These are phyloP conservation scores for Colletotrichum sp. DNA, from an alignment of 2,329 filamentous ascomycete species.

Conservation along the genomic window DNA sequence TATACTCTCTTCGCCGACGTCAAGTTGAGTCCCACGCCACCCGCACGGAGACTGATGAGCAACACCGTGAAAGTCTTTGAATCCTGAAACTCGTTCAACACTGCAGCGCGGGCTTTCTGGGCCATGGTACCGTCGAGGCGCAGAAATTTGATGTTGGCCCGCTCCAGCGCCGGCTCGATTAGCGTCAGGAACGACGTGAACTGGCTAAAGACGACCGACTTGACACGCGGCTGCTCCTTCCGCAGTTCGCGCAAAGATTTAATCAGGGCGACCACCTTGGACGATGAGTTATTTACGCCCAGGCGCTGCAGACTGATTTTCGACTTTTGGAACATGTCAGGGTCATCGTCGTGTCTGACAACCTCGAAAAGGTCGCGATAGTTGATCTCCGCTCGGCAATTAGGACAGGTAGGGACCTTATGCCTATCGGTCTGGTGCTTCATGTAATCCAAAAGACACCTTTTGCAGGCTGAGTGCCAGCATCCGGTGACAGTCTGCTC, in stretches of 20 bases:
- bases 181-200: conserved; percentile 96
- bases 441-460: conserved; percentile 89
- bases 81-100: conserved; percentile 75
- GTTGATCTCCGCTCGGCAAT: conserved; percentile 84
- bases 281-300: conserved; percentile 73
- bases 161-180: conserved; percentile 79
- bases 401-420: conserved; percentile 83
- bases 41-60: conserved; percentile 84
- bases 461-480: conserved; percentile 97
- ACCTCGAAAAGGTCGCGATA: conserved; percentile 91
- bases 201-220: conserved; percentile 94
- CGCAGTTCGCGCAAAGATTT: conserved; percentile 74
- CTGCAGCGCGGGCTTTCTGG: conserved; percentile 81
- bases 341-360: conserved; percentile 74
- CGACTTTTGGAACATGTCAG: conserved; percentile 48
- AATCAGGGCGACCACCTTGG: conserved; percentile 85
- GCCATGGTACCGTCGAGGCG: conserved; percentile 91
- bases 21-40: conserved; percentile 92
- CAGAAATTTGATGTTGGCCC: conserved; percentile 77
- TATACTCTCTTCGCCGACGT: conserved; percentile 89
- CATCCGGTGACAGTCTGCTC: conserved; percentile 94
- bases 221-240: conserved; percentile 69
- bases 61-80: conserved; percentile 72
- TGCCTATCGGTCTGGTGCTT: conserved; percentile 82
- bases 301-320: conserved; percentile 67